Evolutionary conservation across 257 asterid species (phyloP).

Genomic region (Thymus mandschuricus): DNA sequence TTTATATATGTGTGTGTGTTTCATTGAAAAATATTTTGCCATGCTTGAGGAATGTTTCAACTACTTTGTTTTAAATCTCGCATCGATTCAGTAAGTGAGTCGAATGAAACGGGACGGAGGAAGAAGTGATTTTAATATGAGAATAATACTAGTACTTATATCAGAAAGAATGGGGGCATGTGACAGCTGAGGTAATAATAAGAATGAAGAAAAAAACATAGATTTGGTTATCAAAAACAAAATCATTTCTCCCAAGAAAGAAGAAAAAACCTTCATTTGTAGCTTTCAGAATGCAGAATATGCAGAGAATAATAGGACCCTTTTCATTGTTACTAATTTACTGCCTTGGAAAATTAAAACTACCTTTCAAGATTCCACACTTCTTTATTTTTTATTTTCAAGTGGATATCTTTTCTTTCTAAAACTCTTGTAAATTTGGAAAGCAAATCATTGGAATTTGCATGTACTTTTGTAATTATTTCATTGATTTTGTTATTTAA

Average conservation of each 20-base stretch:
- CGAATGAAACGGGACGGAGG: too few species aligned
- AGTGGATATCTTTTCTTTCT: neutral
- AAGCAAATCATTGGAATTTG: neutral
- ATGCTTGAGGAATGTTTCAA: too few species aligned
- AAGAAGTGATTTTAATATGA: too few species aligned
- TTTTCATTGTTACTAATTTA: constrained; percentile 20
- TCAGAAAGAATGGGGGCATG: constrained; percentile 34
- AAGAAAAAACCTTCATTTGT: constrained; percentile 38
- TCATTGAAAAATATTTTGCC: too few species aligned
- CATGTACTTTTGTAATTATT: neutral
- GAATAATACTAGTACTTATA: neutral
- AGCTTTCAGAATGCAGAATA: constrained; percentile 32
- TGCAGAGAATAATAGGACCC: constrained; percentile 32
- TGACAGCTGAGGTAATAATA: constrained; percentile 45
- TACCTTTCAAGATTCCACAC: constrained; percentile 31
- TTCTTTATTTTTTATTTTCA: neutral
- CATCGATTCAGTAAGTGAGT: too few species aligned
- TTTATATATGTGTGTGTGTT: too few species aligned
- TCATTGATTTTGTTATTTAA: neutral
- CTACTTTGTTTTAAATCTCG: too few species aligned
- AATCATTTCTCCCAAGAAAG: constrained; percentile 48
- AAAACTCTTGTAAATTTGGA: neutral
- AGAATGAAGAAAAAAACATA: constrained; percentile 34
- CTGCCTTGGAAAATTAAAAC: constrained; percentile 39
- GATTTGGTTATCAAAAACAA: constrained; percentile 22